These are phyloP conservation scores for Annulohypoxylon nitens DNA, from an alignment of 495 filamentous ascomycete species.

Conservation along the genomic window DNA sequence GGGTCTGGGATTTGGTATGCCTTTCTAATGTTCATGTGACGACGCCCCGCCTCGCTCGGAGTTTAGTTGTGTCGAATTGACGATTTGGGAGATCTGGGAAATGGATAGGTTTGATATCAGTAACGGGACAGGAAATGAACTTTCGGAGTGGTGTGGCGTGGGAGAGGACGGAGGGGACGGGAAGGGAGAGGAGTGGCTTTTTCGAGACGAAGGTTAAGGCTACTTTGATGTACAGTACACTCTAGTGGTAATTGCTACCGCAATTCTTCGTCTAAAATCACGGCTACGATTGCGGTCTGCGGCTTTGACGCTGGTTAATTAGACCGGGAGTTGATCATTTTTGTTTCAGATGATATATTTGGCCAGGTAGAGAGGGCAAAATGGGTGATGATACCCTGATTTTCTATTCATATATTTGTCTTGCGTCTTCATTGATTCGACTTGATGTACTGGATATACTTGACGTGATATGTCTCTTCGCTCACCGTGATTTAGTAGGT, in stretches of 20 bases:
- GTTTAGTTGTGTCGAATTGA: constrained; percentile 7
- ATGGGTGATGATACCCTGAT: constrained; percentile 10
- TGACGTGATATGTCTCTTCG: no score
- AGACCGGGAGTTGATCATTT: constrained; percentile 2
- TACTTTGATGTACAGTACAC: constrained; percentile 1
- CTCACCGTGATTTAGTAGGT: no score
- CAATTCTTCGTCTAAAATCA: background rate
- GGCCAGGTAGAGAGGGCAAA: constrained; percentile 4
- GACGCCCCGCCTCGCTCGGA: constrained; percentile 1
- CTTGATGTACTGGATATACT: no score
- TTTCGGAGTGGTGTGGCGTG: background rate
- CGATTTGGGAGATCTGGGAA: background rate
- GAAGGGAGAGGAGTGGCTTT: constrained; percentile 2
- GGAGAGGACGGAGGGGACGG: background rate
- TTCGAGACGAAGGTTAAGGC: background rate
- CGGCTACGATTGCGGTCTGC: background rate
- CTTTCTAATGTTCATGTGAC: background rate
- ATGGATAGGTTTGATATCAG: background rate
- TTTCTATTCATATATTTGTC: background rate
- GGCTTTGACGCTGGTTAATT: background rate
- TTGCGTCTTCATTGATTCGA: no score
- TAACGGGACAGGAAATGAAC: background rate
- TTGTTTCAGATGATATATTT: constrained; percentile 5
- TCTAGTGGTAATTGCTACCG: constrained; percentile 4
- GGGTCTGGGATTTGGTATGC: background rate